Conservation (phyloP, 78 protist species). For the Dictyostelium firmibasis region DNA sequence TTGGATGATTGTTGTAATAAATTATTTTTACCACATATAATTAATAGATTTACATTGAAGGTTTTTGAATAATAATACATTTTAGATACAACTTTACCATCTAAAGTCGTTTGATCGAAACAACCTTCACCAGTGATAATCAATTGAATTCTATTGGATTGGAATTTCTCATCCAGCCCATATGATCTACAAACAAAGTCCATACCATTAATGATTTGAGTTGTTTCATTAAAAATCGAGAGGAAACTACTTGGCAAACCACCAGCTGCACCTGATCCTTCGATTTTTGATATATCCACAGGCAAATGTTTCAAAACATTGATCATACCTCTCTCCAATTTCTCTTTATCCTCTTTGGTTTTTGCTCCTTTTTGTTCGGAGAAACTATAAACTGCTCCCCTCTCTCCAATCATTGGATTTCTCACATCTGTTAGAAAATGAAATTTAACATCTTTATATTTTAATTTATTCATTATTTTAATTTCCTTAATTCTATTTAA, state of each 20-base stretch:
- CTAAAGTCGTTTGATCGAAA: slow-evolving; percentile 30
- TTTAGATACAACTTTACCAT: slow-evolving; percentile 33
- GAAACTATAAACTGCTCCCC: slow-evolving; percentile 79
- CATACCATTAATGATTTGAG: slow-evolving; percentile 33
- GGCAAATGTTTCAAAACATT: slow-evolving; percentile 23
- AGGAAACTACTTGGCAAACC: slow-evolving; percentile 74
- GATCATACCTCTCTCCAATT: slow-evolving; percentile 75
- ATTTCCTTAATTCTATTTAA: not conserved
- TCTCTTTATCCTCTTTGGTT: not conserved
- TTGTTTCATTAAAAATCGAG: not conserved
- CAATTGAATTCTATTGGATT: not conserved
- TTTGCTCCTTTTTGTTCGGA: slow-evolving; percentile 84
- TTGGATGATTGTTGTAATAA: not conserved
- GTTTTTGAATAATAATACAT: not conserved
- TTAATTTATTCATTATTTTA: not conserved
- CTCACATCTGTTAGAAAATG: slow-evolving; percentile 75
- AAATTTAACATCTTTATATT: not conserved
- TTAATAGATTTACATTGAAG: not conserved
- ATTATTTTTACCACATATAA: slow-evolving; percentile 59
- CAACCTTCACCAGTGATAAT: slow-evolving; percentile 79
- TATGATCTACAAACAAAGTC: slow-evolving; percentile 12
- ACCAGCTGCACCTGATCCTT: slow-evolving; percentile 87
- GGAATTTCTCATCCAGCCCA: not conserved
- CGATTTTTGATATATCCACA: slow-evolving; percentile 5
- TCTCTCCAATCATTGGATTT: slow-evolving; percentile 48